A percentile compares a stretch with the other conserved stretches of the same genome.
Conservation (phyloP, 2,329 filamentous ascomycete species). For the Davidsoniella neocaledoniae region DNA sequence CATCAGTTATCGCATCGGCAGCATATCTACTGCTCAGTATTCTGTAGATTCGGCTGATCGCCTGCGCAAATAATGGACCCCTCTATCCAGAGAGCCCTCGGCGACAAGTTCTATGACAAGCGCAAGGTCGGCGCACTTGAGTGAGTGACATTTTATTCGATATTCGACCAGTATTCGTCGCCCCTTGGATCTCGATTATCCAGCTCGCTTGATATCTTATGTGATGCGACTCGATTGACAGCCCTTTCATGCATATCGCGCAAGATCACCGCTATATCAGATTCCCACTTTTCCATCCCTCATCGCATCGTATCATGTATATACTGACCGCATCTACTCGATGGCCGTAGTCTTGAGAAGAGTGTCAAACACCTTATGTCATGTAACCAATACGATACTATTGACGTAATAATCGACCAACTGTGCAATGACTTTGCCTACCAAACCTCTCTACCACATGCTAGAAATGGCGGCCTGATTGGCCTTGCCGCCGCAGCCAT, state of each 20-base stretch:
- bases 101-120: constrained; percentile 98
- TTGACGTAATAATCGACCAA: constrained; percentile 82
- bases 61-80: constrained; percentile 49
- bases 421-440: constrained; percentile 97
- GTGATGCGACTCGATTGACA: neutral
- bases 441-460: constrained; percentile 90
- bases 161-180: neutral
- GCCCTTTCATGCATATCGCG: too few species aligned
- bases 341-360: constrained; percentile 57
- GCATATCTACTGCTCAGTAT: too few species aligned
- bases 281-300: neutral
- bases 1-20: too few species aligned
- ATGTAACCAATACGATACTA: constrained; percentile 59
- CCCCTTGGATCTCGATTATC: neutral
- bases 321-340: too few species aligned
- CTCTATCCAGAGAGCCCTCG: constrained; percentile 75
- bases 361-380: constrained; percentile 72
- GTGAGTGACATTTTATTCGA: constrained; percentile 35
- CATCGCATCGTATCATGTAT: neutral
- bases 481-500: constrained; percentile 91
- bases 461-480: constrained; percentile 88
- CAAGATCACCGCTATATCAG: too few species aligned
- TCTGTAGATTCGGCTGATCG: too few species aligned
- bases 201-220: constrained; percentile 1
- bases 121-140: constrained; percentile 92